phyloP scores from a whole-genome alignment of 2,329 filamentous ascomycete genomes.

The Cladosporium colombiae region DNA sequence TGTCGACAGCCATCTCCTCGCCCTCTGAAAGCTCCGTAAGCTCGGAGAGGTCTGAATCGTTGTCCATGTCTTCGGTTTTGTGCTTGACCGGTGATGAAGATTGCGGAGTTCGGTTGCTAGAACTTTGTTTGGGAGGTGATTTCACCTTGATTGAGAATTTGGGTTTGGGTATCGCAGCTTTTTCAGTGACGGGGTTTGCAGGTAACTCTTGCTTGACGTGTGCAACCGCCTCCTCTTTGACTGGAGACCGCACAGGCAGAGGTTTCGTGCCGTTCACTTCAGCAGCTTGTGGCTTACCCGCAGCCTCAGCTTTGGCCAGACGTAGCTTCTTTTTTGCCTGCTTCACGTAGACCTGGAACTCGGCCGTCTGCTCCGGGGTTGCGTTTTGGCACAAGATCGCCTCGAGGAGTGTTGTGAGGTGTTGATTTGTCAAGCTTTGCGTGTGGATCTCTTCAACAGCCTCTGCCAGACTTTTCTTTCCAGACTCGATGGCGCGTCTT shows the following conservation, averaged over 20 bases:
- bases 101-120: slow-evolving; percentile 25
- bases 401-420: slow-evolving; percentile 44
- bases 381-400: slow-evolving; percentile 45
- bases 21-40: slow-evolving; percentile 40
- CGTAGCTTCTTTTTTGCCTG: slow-evolving; percentile 44
- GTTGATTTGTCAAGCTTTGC: slow-evolving; percentile 41
- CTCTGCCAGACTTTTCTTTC: slow-evolving; percentile 40
- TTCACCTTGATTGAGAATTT: slow-evolving; percentile 37
- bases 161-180: slow-evolving; percentile 28
- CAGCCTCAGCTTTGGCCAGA: not conserved
- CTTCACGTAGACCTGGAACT: slow-evolving; percentile 48
- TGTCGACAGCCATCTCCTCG: slow-evolving; percentile 31
- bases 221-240: not conserved
- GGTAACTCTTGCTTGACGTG: slow-evolving; percentile 16
- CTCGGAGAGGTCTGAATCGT: slow-evolving; percentile 31
- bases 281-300: slow-evolving; percentile 34
- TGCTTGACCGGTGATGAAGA: slow-evolving; percentile 31
- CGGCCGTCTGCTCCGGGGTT: slow-evolving; percentile 40
- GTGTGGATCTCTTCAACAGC: slow-evolving; percentile 48
- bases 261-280: slow-evolving; percentile 29
- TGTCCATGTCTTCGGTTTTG: slow-evolving; percentile 22
- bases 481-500: slow-evolving; percentile 40
- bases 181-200: slow-evolving; percentile 36
- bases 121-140: slow-evolving; percentile 27
- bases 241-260: slow-evolving; percentile 30